Evolutionary conservation across 1,284 basidiomycete genomes (phyloP).

Genomic region (Veloporphyrellus conicus): DNA sequence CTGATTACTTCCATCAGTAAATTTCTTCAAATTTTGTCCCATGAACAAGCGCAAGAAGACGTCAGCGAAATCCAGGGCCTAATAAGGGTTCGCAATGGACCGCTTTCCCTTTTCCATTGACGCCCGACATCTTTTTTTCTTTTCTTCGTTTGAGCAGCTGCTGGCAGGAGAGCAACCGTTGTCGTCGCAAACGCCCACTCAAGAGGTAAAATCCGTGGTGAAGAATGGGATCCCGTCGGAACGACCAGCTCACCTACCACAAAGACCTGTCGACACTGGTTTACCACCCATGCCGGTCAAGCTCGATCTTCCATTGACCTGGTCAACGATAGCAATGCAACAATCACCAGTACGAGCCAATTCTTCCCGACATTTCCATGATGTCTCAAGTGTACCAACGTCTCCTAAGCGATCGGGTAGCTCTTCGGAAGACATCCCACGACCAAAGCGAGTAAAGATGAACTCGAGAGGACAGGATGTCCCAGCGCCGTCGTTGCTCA

Average conservation of each 20-base stretch:
- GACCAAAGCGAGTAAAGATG: slow-evolving; percentile 21
- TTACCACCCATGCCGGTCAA: slow-evolving; percentile 12
- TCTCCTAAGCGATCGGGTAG: slow-evolving; percentile 25
- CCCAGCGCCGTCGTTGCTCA: slow-evolving; percentile 27
- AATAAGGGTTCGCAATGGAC: slow-evolving; percentile 65
- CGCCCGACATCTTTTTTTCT: slow-evolving; percentile 45
- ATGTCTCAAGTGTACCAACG: slow-evolving; percentile 3
- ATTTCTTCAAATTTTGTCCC: slow-evolving; percentile 33
- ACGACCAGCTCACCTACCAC: slow-evolving; percentile 30
- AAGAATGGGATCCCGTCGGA: slow-evolving; percentile 18
- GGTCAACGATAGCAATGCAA: slow-evolving; percentile 9
- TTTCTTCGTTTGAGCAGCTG: slow-evolving; percentile 52
- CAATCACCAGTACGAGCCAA: slow-evolving; percentile 15
- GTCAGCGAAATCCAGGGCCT: slow-evolving; percentile 44
- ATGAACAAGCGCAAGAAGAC: slow-evolving; percentile 26
- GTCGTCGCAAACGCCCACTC: slow-evolving; percentile 16
- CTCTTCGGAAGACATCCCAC: slow-evolving; percentile 22
- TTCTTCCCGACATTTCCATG: slow-evolving; percentile 5
- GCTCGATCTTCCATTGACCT: slow-evolving; percentile 16
- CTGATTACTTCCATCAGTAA: slow-evolving; percentile 41
- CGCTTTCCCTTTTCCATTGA: slow-evolving; percentile 43
- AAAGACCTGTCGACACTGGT: slow-evolving; percentile 15
- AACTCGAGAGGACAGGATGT: slow-evolving; percentile 20
- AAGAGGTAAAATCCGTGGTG: slow-evolving; percentile 10
- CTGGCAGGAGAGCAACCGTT: slow-evolving; percentile 33